Base-by-base conservation (phyloP, 2,329 filamentous ascomycete species). In the Fusarium nisikadoi region DNA sequence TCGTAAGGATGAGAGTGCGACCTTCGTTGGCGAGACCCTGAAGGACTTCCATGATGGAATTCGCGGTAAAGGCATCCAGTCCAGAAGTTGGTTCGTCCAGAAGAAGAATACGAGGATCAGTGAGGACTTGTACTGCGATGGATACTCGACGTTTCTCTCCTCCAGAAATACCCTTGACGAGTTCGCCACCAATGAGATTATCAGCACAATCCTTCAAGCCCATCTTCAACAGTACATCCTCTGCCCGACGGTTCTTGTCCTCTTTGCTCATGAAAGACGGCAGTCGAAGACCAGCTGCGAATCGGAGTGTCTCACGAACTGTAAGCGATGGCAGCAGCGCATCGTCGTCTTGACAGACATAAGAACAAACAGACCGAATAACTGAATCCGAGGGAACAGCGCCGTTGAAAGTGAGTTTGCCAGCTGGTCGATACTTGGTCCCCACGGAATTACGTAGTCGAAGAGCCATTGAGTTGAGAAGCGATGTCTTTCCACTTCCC, bases 11-110 rank as follows among this genome's bases (percentile, higher is more conserved):
- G 3, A 94, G 80, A 0, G 92, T 94, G 10, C 92, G 88, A 2
- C 92, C 92, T 81, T 94, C 92, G 27, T 89, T 87, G 1, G 92
- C 92, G 5, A 95, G 84, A 4, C 90, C 90, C 29, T 88, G 86
- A 2, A 94, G 85, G 6, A 94, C 91, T 67, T 93, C 91, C 80
- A 94, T 89, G 69, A 94, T 94, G 2, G 92, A 94, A 58, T 87
- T 89, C 3, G 93, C 92, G 0, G 92, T 94, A 74, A 94, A 94
- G 0, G 92, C 92, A 76, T 95, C 93, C 0, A 94, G 82, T 0
- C 93, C 93, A 7, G 90, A 93, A 0, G 93, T 92, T 0, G 93
- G 93, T 73, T 95, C 93, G 67, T 95, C 93, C 1, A 95, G 86
- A 0, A 95, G 83, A 3, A 95, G 81, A 5, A 95, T 87, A 3